Base-by-base conservation (phyloP, 2,329 filamentous ascomycete species). In the Lizonia empirigonia region DNA sequence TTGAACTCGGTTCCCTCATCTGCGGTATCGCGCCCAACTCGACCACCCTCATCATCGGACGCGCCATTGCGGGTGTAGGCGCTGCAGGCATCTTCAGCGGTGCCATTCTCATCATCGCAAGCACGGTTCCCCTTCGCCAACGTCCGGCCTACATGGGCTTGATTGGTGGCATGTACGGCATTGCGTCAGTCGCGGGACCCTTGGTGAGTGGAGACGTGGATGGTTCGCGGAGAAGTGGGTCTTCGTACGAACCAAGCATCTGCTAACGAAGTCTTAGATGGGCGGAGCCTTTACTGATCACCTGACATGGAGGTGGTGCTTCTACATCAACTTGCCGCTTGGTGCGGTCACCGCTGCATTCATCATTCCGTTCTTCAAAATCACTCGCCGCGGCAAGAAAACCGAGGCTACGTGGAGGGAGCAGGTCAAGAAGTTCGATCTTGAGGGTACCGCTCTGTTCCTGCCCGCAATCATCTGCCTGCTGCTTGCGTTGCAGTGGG, bases 1-100 rank as follows among this genome's bases (percentile, higher is more conserved):
- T 82, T 64, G 78, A 81, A 59, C 48, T 82, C 42, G 80, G 80
- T 15, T 78, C 76, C n/a, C 68, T 78, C 10, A 69, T 83, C 45
- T 82, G 80, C 53, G 80, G 76, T 57, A 72, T 76, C 22, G 79
- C 80, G 7, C 78, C 78, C 10, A 79, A 74, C 56, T 79, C 77
- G 5, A 74, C 64, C 2, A 74, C 79, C 13, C 64, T 83, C 26
- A 81, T 83, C 59, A 68, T 82, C 33, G 80, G 80, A 8, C 74
- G 80, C 48, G 79, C 78, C 0, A 67, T 83, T 36, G 74, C 79
- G 22, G 80, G 80, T 45, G 60, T 81, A 0, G 80, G 80, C 4
- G 73, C 73, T 12, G 79, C 79, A 23, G 80, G 80, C 19, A 76
- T 82, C 53, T 80, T 78, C 60, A 69, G 66, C 18, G 80, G 79